Conservation (phyloP, 192 early-diverging fungal species). For the Physocladia obscura region DNA sequence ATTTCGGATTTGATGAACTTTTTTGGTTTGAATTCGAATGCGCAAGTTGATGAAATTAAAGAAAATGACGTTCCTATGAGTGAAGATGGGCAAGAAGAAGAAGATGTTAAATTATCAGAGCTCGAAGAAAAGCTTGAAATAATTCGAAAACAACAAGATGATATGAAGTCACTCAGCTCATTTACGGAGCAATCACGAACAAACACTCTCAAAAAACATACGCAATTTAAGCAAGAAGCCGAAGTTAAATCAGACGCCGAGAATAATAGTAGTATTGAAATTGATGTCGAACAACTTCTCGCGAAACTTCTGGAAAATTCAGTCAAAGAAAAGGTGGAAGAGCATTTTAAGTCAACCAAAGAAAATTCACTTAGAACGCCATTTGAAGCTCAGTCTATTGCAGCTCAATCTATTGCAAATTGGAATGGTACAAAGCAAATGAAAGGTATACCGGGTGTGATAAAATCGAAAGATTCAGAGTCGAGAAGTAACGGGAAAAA, state of each 20-base stretch:
- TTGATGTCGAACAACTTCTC: constrained; percentile 4
- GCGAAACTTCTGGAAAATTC: not conserved
- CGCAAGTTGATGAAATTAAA: not conserved
- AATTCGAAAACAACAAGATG: not conserved
- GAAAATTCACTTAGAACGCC: too few species aligned
- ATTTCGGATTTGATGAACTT: not conserved
- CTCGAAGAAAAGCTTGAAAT: not conserved
- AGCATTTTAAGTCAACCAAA: too few species aligned
- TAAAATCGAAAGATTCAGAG: too few species aligned
- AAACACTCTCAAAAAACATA: too few species aligned
- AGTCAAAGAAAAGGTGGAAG: not conserved
- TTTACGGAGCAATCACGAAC: not conserved
- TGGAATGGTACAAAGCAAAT: too few species aligned
- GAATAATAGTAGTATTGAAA: not conserved
- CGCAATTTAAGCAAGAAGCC: not conserved
- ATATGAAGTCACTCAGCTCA: not conserved
- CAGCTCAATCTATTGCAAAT: too few species aligned
- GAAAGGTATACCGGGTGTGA: too few species aligned
- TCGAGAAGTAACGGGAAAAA: too few species aligned
- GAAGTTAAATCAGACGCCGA: not conserved
- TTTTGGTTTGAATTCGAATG: not conserved
- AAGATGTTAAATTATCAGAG: not conserved
- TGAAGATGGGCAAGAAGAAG: not conserved
- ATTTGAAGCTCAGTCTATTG: too few species aligned
- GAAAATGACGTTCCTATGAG: not conserved